Evolutionary conservation across 2,329 filamentous ascomycete genomes (phyloP), one percentile per base, ranked within the genome.

Genomic region (Mycogone perniciosa): DNA sequence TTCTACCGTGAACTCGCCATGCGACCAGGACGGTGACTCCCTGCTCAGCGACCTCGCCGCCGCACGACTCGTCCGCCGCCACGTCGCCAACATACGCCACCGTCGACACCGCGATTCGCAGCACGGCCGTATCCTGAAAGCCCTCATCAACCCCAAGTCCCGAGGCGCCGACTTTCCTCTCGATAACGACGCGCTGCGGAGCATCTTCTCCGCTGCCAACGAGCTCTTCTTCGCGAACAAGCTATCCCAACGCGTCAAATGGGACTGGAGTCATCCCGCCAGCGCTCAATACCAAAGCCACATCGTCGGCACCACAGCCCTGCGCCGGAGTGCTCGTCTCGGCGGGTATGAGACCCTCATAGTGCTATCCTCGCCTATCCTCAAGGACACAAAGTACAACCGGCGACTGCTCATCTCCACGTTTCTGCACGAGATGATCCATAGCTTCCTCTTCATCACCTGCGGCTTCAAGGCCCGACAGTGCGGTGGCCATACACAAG

Each of bases 401-500:
- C 69, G 81, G 5, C 72, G 80, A 6, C 70, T 85, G 11, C 72
- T 85, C 49, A 82, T 85, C 44, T 80, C 79, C 6, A 82, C 82
- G 0, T 84, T 86, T 55, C 60, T 86, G 43, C 82, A 85, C 60
- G 82, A 86, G 65, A 75, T 85, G 57, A 81, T 85, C 44, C 82
- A 85, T 65, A 81, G 81, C 64, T 85, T 83, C 60, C 68, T 85
- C 11, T 85, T 85, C 56, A 76, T 85, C 51, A 71, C 69, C 46
- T 83, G 80, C 57, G 82, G 82, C 4, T 77, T 81, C 61, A 71
- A 74, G 40, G 81, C 81, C 0, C 68, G 75, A 34, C 67, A 71
- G 27, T 70, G 73, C 39, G 81, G 80, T 8, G 82, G 82, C 0
- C 82, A 85, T 56, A 85, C 82, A 2, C 62, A 70, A 2, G 82